Base-by-base conservation (phyloP, 192 early-diverging fungal species). In the Coemansia sp. region DNA sequence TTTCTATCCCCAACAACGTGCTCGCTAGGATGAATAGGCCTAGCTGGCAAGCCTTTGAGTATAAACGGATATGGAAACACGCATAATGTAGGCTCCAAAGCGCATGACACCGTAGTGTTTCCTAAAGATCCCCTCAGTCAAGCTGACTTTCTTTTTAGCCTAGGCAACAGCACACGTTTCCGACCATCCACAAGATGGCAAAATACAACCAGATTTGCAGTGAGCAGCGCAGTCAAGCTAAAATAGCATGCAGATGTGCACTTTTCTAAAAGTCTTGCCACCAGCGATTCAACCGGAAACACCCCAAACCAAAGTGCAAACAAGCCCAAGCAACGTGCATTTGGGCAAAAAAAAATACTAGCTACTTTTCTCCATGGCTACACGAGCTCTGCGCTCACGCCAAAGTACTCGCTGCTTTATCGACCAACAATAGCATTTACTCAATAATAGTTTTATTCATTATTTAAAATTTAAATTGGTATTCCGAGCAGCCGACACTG, bases 401-500 rank as follows among this genome's bases (percentile, higher is more conserved):
- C 11, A 52, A 26, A 52, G 25, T 21, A 18, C 21, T 23, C 50
- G 50, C 4, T 11, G 47, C 21, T 9, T 12, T 25, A 9, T 8
- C 12, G 9, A 25, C 6, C 3, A 25, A 2, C 21, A 9, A 2
- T 8, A 25, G 21, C 23, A 25, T 14, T 52, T 13, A 25, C 50
- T 14, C 11, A 52, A 52, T 6, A 1, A 13, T 12, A 14, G 14
- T 23, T 4, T 14, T 3, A 3, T 7, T 20, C 13, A 26, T 28
- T 8, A 26, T 26, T 31, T 28, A 18, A 21, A n/a, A n/a, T n/a
- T 53, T 28, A 74, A 8, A 75, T 73, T 10, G 77, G 60, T 25
- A 86, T 85, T 21, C 85, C 87, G 23, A 86, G 71, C 61, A 75
- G 65, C 28, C 69, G 73, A 75, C 92, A 94, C 14, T 90, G 76